Conservation (phyloP, 306 rosid species). For the Prunus dulcis region DNA sequence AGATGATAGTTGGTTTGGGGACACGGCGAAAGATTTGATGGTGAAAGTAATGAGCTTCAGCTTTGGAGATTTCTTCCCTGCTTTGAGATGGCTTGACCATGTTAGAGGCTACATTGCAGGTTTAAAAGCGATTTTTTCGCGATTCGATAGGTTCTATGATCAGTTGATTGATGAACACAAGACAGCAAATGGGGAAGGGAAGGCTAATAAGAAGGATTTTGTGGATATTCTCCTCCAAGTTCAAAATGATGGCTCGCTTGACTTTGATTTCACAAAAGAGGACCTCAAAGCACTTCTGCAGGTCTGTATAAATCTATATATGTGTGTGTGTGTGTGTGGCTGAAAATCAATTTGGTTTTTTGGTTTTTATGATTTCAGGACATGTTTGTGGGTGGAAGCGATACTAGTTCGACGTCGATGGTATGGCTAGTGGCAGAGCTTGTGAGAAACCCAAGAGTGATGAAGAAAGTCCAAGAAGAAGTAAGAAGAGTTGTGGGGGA, state of each 20-base stretch:
- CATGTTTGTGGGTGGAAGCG: slow-evolving; percentile 44
- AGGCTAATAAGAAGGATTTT: neutral
- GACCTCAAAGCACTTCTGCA: slow-evolving; percentile 22
- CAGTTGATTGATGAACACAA: slow-evolving; percentile 28
- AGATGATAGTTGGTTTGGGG: slow-evolving; percentile 9
- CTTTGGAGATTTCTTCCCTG: slow-evolving; percentile 33
- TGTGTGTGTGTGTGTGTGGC: neutral
- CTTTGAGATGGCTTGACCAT: slow-evolving; percentile 35
- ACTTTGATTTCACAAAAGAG: slow-evolving; percentile 2
- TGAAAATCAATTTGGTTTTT: neutral
- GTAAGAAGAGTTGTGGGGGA: slow-evolving; percentile 48
- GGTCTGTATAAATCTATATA: neutral
- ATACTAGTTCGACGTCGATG: slow-evolving; percentile 19
- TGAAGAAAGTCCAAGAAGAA: slow-evolving; percentile 58
- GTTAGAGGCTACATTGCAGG: slow-evolving; percentile 12
- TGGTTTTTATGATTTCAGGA: slow-evolving; percentile 34
- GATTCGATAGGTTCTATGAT: slow-evolving; percentile 29
- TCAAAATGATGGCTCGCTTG: neutral
- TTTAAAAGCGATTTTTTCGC: slow-evolving; percentile 2
- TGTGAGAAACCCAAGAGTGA: slow-evolving; percentile 30
- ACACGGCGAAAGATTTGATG: neutral
- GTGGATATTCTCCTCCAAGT: slow-evolving; percentile 17
- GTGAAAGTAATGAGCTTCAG: slow-evolving; percentile 18
- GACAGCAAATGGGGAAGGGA: neutral
- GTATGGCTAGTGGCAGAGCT: slow-evolving; percentile 62